These are phyloP conservation scores for Saccharomyces jurei DNA, from an alignment of 805 yeast genomes.

Conservation along the genomic window DNA sequence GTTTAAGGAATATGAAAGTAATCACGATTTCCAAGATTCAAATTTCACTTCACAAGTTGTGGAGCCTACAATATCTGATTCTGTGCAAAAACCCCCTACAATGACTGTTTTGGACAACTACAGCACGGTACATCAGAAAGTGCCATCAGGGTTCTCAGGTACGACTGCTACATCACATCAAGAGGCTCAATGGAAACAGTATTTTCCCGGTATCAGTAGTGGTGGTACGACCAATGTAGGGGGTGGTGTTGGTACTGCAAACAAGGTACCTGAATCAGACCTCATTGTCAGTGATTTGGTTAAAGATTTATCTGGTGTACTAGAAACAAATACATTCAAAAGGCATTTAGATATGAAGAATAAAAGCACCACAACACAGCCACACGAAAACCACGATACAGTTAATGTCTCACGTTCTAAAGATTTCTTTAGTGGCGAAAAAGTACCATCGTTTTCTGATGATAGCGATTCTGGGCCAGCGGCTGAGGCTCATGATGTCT, in stretches of 20 bases:
- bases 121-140: neutral
- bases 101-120: neutral
- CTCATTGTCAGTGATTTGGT: conserved; percentile 6
- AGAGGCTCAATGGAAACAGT: neutral
- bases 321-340: conserved; percentile 8
- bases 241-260: neutral
- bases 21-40: neutral
- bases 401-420: neutral
- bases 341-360: conserved; percentile 2
- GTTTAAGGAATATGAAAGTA: neutral
- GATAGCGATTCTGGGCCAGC: conserved; percentile 25
- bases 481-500: conserved; percentile 23
- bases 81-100: neutral
- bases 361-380: neutral
- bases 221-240: neutral
- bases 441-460: conserved; percentile 5
- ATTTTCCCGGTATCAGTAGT: neutral
- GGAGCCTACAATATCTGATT: neutral
- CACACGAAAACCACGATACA: neutral
- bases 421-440: neutral
- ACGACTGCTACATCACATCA: neutral
- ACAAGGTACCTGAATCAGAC: conserved; percentile 5
- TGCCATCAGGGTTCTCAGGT: neutral
- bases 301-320: conserved; percentile 8
- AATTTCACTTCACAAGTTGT: neutral